Evolutionary conservation across 2,329 filamentous ascomycete species (phyloP).

Genomic region (Neophaeococcomyces aloes): DNA sequence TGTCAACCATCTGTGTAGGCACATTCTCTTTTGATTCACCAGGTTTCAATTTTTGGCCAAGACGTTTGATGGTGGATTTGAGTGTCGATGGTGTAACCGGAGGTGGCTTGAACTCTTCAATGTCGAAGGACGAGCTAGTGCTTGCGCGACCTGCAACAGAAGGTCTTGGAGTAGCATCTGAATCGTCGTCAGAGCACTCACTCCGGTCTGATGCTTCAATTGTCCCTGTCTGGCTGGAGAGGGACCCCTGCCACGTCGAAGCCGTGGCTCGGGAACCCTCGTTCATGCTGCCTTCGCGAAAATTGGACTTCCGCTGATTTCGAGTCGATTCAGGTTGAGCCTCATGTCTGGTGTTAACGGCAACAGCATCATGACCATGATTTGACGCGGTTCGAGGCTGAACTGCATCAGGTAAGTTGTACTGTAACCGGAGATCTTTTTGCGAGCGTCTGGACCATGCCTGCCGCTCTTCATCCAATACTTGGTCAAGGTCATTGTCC

Average conservation of each 20-base stretch:
- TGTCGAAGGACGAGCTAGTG: conserved; percentile 13
- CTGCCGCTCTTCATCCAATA: conserved; percentile 2
- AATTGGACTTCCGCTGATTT: conserved; percentile 41
- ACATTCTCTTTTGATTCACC: conserved; percentile 69
- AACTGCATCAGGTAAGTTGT: not conserved
- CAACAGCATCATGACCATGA: not conserved
- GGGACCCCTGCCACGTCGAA: conserved; percentile 18
- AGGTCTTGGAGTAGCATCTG: conserved; percentile 10
- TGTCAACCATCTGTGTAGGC: not conserved
- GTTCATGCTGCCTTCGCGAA: conserved; percentile 75
- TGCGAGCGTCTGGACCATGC: not conserved
- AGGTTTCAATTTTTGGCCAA: conserved; percentile 42
- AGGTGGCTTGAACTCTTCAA: conserved; percentile 18
- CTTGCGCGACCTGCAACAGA: conserved; percentile 9
- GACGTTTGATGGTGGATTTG: conserved; percentile 14
- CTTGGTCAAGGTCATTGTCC: not conserved
- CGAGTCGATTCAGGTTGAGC: not conserved
- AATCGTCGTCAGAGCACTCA: conserved; percentile 6
- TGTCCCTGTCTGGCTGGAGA: conserved; percentile 2
- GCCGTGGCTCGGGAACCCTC: conserved; percentile 43
- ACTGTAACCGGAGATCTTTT: not conserved
- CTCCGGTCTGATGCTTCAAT: conserved; percentile 7
- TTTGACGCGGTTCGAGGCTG: not conserved
- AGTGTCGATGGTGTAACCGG: conserved; percentile 15
- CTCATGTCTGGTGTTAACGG: not conserved